Evolutionary conservation across 1,284 basidiomycete genomes (phyloP).

Genomic region (Fomitopsis schrenkii): DNA sequence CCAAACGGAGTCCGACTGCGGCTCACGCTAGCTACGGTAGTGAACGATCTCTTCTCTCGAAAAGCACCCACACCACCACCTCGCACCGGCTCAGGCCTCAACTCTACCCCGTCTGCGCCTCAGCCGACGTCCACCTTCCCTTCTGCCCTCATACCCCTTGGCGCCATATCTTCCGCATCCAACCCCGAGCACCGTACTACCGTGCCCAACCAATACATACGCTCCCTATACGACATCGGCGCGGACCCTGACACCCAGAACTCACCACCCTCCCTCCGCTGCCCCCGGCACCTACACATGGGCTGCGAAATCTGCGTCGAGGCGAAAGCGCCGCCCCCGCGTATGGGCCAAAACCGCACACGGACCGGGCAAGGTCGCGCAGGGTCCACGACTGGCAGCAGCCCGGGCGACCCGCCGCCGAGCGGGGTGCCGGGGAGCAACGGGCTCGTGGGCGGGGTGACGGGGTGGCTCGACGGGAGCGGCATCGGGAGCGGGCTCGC

Average conservation of each 20-base stretch:
- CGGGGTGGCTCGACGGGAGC: conserved; percentile 66
- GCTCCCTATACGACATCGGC: conserved; percentile 53
- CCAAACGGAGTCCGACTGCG: conserved; percentile 79
- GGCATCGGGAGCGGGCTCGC: conserved; percentile 67
- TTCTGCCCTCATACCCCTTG: conserved; percentile 33
- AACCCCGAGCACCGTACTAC: conserved; percentile 18
- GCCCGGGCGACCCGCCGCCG: conserved; percentile 16
- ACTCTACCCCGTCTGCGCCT: conserved; percentile 5
- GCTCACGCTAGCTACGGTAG: conserved; percentile 63
- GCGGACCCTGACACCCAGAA: conserved; percentile 59
- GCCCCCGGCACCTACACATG: conserved; percentile 67
- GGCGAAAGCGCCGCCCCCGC: conserved; percentile 33
- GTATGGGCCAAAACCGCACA: conserved; percentile 15
- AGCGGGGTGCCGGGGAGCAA: conserved; percentile 9
- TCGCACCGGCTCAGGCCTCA: conserved; percentile 3
- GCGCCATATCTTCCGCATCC: conserved; percentile 31
- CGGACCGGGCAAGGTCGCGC: conserved; percentile 17
- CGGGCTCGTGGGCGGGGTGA: conserved; percentile 45
- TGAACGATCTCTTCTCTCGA: conserved; percentile 76
- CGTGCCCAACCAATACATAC: conserved; percentile 39
- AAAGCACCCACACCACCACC: conserved; percentile 45
- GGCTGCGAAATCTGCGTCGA: conserved; percentile 72
- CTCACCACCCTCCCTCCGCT: conserved; percentile 59
- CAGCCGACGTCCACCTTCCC: conserved; percentile 27
- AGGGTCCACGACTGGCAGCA: conserved; percentile 21